A percentile compares a stretch with the other conserved stretches of the same genome.
These are phyloP conservation scores for Solanum hybrid DNA, from an alignment of 305 asterid species.

Conservation along the genomic window DNA sequence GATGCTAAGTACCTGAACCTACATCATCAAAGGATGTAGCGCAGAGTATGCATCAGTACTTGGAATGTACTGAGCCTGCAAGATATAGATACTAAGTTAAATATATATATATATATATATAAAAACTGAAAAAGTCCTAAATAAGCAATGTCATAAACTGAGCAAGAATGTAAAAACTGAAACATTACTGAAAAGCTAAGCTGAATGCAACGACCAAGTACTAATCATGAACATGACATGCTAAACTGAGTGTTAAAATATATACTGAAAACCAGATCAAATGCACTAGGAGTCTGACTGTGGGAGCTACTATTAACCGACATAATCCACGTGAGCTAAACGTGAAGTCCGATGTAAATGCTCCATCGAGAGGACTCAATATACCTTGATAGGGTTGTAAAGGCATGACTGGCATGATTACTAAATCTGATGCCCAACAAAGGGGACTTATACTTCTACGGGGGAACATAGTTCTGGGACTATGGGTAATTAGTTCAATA, in stretches of 20 bases:
- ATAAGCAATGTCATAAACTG: neutral
- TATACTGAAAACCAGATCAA: neutral
- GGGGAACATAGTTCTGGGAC: neutral
- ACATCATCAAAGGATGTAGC: neutral
- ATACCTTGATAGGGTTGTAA: too few species aligned
- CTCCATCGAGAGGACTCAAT: neutral
- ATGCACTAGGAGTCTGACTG: neutral
- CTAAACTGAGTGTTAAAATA: neutral
- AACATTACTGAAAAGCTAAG: too few species aligned
- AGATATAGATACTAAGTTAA: neutral
- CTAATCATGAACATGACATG: neutral
- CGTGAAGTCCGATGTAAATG: too few species aligned
- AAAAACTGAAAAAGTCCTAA: too few species aligned
- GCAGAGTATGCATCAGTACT: too few species aligned
- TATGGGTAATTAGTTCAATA: too few species aligned
- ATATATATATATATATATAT: too few species aligned
- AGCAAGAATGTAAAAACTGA: neutral
- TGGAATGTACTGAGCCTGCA: too few species aligned
- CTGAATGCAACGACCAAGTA: neutral
- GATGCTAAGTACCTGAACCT: neutral
- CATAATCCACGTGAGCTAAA: neutral
- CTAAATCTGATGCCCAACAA: neutral
- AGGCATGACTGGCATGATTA: neutral
- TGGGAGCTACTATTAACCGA: neutral
- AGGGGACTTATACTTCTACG: neutral